Conservation (phyloP, 2,329 filamentous ascomycete species). For the Ascochyta clinopodiicola region DNA sequence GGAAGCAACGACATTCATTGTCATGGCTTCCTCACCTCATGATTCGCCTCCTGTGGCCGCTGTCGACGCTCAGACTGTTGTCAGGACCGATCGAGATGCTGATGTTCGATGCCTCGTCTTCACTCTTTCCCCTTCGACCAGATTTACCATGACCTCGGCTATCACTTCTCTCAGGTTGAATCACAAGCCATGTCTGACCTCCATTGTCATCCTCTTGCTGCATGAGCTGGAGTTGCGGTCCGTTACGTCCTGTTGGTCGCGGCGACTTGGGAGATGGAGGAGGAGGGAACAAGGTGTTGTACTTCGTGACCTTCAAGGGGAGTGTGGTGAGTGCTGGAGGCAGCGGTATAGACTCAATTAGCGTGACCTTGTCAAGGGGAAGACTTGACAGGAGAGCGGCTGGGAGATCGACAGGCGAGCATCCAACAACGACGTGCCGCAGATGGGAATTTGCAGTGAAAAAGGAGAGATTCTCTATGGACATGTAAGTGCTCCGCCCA, state of each 20-base stretch:
- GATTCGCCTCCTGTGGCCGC: slow-evolving; percentile 39
- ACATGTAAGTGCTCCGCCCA: slow-evolving; percentile 9
- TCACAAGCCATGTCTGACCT: slow-evolving; percentile 47
- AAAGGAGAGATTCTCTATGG: slow-evolving; percentile 43
- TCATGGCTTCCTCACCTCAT: slow-evolving; percentile 26
- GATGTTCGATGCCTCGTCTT: slow-evolving; percentile 43
- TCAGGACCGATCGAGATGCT: slow-evolving; percentile 48
- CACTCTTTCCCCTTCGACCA: slow-evolving; percentile 28
- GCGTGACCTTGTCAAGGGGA: slow-evolving; percentile 41
- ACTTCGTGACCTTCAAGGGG: slow-evolving; percentile 36
- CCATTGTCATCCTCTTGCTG: slow-evolving; percentile 45
- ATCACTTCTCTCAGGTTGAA: slow-evolving; percentile 45
- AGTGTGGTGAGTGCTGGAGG: slow-evolving; percentile 38
- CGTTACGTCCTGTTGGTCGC: slow-evolving; percentile 28
- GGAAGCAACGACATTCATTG: not conserved
- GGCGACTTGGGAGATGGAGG: slow-evolving; percentile 32
- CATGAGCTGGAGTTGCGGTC: slow-evolving; percentile 43
- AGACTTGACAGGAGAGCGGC: slow-evolving; percentile 40
- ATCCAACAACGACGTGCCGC: slow-evolving; percentile 45
- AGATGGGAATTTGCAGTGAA: slow-evolving; percentile 44
- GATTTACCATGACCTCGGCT: slow-evolving; percentile 33
- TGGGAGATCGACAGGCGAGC: slow-evolving; percentile 41
- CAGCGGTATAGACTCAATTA: slow-evolving; percentile 42
- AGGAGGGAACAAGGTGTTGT: slow-evolving; percentile 39
- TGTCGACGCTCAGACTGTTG: slow-evolving; percentile 49